These are phyloP conservation scores for Vicia faba DNA, from an alignment of 306 rosid species.

Conservation along the genomic window DNA sequence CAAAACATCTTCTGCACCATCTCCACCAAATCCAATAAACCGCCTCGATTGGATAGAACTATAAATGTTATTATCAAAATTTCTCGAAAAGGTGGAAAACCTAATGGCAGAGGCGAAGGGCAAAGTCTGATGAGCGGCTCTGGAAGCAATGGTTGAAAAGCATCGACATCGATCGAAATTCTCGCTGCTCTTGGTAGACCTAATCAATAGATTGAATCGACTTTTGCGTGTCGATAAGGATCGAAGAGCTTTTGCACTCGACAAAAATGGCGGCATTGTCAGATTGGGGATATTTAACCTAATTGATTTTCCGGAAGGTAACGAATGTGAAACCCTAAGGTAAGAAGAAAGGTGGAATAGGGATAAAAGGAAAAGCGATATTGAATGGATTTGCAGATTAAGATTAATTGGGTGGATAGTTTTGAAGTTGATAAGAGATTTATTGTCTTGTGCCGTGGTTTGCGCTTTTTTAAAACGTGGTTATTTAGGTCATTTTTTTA, in stretches of 20 bases:
- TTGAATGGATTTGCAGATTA: neutral
- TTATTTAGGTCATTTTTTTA: neutral
- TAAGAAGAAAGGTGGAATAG: neutral
- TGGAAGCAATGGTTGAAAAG: slow-evolving; percentile 41
- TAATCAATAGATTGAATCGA: slow-evolving; percentile 44
- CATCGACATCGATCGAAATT: slow-evolving; percentile 45
- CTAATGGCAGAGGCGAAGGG: slow-evolving; percentile 35
- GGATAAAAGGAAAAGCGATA: neutral
- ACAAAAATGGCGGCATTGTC: slow-evolving; percentile 71
- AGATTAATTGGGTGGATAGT: neutral
- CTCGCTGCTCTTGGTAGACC: slow-evolving; percentile 34
- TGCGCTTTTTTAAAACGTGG: slow-evolving; percentile 26
- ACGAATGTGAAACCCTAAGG: slow-evolving; percentile 38
- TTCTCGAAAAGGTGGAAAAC: slow-evolving; percentile 19
- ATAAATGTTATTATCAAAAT: slow-evolving; percentile 17
- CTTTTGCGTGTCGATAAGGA: slow-evolving; percentile 52
- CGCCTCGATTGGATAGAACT: slow-evolving; percentile 50
- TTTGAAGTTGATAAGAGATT: neutral
- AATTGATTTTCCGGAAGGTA: neutral
- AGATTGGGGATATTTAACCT: slow-evolving; percentile 37
- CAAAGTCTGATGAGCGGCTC: slow-evolving; percentile 34
- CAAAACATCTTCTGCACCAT: slow-evolving; percentile 78
- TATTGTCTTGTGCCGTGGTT: neutral
- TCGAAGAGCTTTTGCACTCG: slow-evolving; percentile 57
- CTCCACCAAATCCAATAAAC: slow-evolving; percentile 80